Evolutionary conservation across 163 green algal species (phyloP).

Genomic region (Coccomyxa subellipsoidea): DNA sequence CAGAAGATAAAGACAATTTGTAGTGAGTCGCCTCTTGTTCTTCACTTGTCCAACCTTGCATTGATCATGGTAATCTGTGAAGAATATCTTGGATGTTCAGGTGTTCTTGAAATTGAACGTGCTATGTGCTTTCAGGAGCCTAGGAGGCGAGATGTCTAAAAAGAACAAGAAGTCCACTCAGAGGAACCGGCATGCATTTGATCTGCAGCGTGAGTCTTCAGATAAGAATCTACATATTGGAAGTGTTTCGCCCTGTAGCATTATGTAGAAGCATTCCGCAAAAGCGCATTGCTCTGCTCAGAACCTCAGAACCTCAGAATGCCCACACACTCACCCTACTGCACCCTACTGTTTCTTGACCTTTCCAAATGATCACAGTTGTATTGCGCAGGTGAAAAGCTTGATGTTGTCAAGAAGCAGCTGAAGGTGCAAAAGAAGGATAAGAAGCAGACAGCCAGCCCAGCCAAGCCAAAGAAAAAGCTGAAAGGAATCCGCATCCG

Average conservation of each 20-base stretch:
- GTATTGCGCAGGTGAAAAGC: constrained; percentile 6
- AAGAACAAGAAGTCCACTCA: constrained; percentile 7
- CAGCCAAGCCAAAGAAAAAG: constrained; percentile 7
- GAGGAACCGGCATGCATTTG: neutral
- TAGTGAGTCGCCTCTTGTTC: too few relatives aligned
- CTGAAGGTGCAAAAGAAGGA: constrained; percentile 1
- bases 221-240: too few relatives aligned
- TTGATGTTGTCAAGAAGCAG: neutral
- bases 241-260: too few relatives aligned
- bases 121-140: neutral
- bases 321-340: too few relatives aligned
- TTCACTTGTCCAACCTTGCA: too few relatives aligned
- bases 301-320: too few relatives aligned
- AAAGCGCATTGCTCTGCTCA: too few relatives aligned
- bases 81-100: neutral
- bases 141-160: neutral
- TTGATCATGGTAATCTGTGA: too few relatives aligned
- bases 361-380: neutral
- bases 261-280: too few relatives aligned
- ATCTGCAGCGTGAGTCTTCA: neutral
- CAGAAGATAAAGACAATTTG: too few relatives aligned
- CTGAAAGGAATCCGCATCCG: neutral
- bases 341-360: too few relatives aligned
- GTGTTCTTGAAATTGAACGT: neutral
- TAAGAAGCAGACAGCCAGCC: neutral